A percentile compares a stretch with the other conserved stretches of the same genome.
These are phyloP conservation scores for Cardamine occulta DNA, from an alignment of 345 rosid genomes.

Conservation along the genomic window DNA sequence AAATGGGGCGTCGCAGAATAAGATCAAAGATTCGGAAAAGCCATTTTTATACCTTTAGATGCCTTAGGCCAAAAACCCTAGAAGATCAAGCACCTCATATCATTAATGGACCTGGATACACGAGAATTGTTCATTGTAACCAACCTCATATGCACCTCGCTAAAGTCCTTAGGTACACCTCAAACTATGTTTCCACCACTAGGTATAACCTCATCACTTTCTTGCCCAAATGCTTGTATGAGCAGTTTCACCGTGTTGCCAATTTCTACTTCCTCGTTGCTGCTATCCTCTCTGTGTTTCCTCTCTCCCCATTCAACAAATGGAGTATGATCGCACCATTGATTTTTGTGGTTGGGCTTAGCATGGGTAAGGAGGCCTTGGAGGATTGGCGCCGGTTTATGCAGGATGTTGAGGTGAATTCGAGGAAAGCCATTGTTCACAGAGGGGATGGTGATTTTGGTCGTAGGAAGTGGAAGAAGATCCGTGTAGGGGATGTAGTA, in stretches of 20 bases:
- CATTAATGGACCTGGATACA: slow-evolving; percentile 42
- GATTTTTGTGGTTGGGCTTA: slow-evolving; percentile 65
- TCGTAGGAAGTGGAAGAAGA: slow-evolving; percentile 56
- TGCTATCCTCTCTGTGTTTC: slow-evolving; percentile 53
- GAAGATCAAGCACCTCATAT: slow-evolving; percentile 40
- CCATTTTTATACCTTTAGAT: slow-evolving; percentile 73
- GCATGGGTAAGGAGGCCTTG: slow-evolving; percentile 69
- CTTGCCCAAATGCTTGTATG: slow-evolving; percentile 72
- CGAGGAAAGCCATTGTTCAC: slow-evolving; percentile 51
- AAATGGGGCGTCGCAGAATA: slow-evolving; percentile 77
- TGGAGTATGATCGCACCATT: slow-evolving; percentile 60
- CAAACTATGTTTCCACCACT: slow-evolving; percentile 69
- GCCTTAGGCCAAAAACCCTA: slow-evolving; percentile 36
- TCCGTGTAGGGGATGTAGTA: slow-evolving; percentile 68
- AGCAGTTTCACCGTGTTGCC: slow-evolving; percentile 84
- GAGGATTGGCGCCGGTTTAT: slow-evolving; percentile 73
- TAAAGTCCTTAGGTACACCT: slow-evolving; percentile 53
- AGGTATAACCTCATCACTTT: slow-evolving; percentile 63
- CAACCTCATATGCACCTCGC: slow-evolving; percentile 50
- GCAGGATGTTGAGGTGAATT: slow-evolving; percentile 57
- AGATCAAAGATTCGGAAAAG: slow-evolving; percentile 68
- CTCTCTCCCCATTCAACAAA: slow-evolving; percentile 52
- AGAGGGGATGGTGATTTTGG: slow-evolving; percentile 55
- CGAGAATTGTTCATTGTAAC: slow-evolving; percentile 52
- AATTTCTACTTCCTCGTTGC: slow-evolving; percentile 70